Percentiles rank a stretch among this genome's conserved stretches.
These are phyloP conservation scores for Parachlorella kessleri DNA, from an alignment of 139 green algal species.

Conservation along the genomic window DNA sequence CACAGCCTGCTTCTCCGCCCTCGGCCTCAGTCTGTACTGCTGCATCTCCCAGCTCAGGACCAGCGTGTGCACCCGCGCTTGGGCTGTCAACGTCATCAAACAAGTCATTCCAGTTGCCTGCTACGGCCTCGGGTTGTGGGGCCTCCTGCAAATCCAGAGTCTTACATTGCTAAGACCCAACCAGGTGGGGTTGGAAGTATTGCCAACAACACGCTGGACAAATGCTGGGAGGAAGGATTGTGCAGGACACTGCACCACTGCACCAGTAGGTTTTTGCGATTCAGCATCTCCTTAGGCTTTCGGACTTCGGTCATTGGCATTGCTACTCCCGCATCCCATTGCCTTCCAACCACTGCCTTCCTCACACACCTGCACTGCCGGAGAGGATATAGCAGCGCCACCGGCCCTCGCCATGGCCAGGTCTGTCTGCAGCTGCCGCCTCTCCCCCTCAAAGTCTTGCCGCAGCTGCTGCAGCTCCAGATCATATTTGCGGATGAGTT, in stretches of 20 bases:
- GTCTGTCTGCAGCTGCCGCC: background rate
- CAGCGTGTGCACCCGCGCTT: background rate
- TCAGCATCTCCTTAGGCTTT: too few species aligned
- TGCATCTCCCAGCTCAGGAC: too few species aligned
- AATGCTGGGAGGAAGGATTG: background rate
- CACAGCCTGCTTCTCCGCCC: background rate
- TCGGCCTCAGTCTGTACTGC: background rate
- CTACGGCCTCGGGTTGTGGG: background rate
- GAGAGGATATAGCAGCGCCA: too few species aligned
- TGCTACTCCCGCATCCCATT: background rate
- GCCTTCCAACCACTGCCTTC: background rate
- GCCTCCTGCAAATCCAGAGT: background rate
- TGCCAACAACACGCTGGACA: background rate
- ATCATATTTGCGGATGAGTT: slow-evolving; percentile 21
- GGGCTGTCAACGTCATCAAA: background rate
- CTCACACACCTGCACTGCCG: background rate
- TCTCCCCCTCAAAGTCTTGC: slow-evolving; percentile 5
- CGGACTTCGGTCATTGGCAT: background rate
- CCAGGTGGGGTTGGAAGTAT: background rate
- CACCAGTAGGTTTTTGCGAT: background rate
- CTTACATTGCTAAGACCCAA: background rate
- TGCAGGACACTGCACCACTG: background rate
- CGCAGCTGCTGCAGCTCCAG: slow-evolving; percentile 9
- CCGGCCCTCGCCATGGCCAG: too few species aligned
- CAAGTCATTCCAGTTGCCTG: background rate